Conservation (phyloP, 208 protist species). For the Leishmania tarentolae region DNA sequence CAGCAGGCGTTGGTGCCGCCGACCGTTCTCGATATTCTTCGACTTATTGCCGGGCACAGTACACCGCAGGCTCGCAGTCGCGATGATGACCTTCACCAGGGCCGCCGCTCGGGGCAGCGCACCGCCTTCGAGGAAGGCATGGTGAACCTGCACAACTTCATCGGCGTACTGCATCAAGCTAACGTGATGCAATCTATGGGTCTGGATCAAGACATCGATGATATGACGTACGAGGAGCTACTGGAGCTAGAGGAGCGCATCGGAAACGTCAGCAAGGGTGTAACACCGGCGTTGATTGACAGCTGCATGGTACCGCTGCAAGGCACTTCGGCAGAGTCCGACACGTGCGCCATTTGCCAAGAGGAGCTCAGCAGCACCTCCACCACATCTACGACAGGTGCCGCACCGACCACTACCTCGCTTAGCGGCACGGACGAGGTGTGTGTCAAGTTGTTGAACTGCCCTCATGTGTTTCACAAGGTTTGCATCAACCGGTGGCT, state of each 20-base stretch:
- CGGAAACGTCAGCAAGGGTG: constrained; percentile 80
- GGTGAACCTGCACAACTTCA: constrained; percentile 27
- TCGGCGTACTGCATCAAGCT: constrained; percentile 38
- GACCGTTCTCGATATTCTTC: constrained; percentile 12
- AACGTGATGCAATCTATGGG: constrained; percentile 60
- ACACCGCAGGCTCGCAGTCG: background rate
- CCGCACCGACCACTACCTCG: background rate
- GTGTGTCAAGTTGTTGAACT: constrained; percentile 49
- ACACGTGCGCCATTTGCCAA: constrained; percentile 69
- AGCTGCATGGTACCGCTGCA: constrained; percentile 32
- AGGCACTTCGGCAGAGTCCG: constrained; percentile 27
- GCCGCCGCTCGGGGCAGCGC: constrained; percentile 7
- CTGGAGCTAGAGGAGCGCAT: constrained; percentile 83
- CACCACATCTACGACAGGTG: constrained; percentile 1
- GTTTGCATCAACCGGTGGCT: constrained; percentile 78
- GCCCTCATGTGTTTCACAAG: constrained; percentile 74
- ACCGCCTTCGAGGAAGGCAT: constrained; percentile 17
- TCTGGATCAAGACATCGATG: constrained; percentile 71
- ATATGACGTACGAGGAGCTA: constrained; percentile 90
- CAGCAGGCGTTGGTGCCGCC: background rate
- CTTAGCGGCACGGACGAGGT: background rate
- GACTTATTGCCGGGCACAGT: constrained; percentile 6
- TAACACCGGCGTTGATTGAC: constrained; percentile 40
- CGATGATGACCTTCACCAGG: constrained; percentile 1
- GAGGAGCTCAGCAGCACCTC: constrained; percentile 34